Base-by-base conservation (phyloP, 257 asterid species). In the Mentha longifolia region DNA sequence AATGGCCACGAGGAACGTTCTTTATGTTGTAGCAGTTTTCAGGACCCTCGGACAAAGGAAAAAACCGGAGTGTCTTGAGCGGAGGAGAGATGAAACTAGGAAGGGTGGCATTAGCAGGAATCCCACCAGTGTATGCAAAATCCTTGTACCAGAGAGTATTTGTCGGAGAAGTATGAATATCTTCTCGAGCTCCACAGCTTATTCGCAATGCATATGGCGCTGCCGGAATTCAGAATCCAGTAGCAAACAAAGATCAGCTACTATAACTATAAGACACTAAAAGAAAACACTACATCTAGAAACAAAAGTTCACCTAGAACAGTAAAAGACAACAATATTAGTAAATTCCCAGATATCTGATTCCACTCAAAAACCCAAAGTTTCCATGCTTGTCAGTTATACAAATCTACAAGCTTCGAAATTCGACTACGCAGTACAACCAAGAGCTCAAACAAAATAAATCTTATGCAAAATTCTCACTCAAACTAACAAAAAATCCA, bases 81-180 rank as follows among this genome's bases (percentile, higher is more conserved):
- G 57, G 45, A 20, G 99, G 99, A 37, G 89, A 70, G 82, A 92
- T 75, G 81, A 68, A 88, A 76, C 95, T 92, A 14, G 99, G 89
- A 37, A 35, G 72, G 68, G 91, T 82, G 56, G 92, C 99, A 77
- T 86, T 92, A 39, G 79, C 77, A n/a, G 98, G 96, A 37, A 88
- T 79, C 46, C 99, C 98, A 31, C 99, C 98, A 0, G 98, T 95
- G 78, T 95, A 95, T 39, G 94, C 95, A 75, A 85, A 95, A 81
- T 95, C 99, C 78, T 92, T 92, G 71, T 80, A 61, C 98, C 99
- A 95, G 20, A 49, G 84, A 39, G 99, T 92, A 70, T 92, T 88
- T 51, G 96, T 70, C 20, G 91, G 97, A 47, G 87, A 19, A 73
- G 85, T 84, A 52, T 57, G 92, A 42, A 92, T 82, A 77, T 95